Percentiles rank a stretch among this genome's conserved stretches.
These are phyloP conservation scores for Sporothrix humicola DNA, from an alignment of 2,329 filamentous ascomycete genomes.

Conservation along the genomic window DNA sequence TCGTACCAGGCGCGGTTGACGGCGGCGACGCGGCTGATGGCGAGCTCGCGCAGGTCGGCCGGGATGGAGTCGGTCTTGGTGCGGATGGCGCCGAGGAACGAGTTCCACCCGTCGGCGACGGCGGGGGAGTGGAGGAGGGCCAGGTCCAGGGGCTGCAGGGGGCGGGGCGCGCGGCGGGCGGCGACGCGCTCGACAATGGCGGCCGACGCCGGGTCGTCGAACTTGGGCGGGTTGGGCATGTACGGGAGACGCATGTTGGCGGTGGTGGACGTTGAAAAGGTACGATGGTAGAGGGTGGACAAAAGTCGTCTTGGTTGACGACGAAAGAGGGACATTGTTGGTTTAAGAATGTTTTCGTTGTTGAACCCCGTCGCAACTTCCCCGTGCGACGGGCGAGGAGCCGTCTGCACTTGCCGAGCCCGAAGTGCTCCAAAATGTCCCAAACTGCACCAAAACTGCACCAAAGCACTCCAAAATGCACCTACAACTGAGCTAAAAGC, in stretches of 20 bases:
- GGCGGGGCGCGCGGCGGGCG: constrained; percentile 69
- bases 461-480: neutral
- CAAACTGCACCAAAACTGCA: neutral
- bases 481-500: neutral
- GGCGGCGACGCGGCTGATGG: constrained; percentile 80
- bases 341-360: neutral
- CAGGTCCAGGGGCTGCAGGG: constrained; percentile 76
- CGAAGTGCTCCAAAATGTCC: neutral
- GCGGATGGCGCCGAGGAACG: constrained; percentile 68
- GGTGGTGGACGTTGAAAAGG: neutral
- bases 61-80: constrained; percentile 60
- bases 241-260: constrained; percentile 71
- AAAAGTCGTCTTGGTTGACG: neutral
- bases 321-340: neutral
- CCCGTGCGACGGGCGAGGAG: constrained; percentile 8
- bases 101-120: constrained; percentile 78
- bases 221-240: constrained; percentile 58
- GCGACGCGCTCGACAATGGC: constrained; percentile 68
- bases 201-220: constrained; percentile 53
- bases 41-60: constrained; percentile 71
- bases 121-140: constrained; percentile 75
- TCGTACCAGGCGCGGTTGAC: constrained; percentile 86
- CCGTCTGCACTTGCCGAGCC: constrained; percentile 23
- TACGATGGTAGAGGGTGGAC: neutral
- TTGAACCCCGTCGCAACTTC: neutral